phyloP scores from a whole-genome alignment of 2,329 filamentous ascomycete genomes.

The Gremmenia infestans region DNA sequence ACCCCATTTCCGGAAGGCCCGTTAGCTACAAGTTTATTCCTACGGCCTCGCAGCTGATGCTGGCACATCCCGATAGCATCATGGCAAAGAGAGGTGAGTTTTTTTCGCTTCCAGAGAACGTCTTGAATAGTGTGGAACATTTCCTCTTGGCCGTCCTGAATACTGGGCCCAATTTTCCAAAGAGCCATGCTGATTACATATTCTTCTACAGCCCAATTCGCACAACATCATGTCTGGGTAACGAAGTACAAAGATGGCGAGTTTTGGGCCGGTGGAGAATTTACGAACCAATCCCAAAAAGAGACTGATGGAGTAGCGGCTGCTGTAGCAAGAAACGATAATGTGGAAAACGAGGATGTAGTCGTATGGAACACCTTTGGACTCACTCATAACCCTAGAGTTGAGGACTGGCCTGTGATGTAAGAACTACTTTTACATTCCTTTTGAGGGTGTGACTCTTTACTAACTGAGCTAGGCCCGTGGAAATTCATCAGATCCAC shows the following conservation, averaged over 20 bases:
- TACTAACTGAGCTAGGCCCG: constrained; percentile 40
- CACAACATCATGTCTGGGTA: constrained; percentile 75
- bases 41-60: constrained; percentile 67
- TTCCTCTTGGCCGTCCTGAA: too few relatives aligned
- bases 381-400: constrained; percentile 77
- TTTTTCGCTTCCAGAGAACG: constrained; percentile 37
- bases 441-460: too few relatives aligned
- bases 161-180: too few relatives aligned
- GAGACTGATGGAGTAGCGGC: constrained; percentile 45
- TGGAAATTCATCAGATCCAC: constrained; percentile 74
- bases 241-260: constrained; percentile 66
- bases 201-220: too few relatives aligned
- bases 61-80: constrained; percentile 73
- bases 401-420: constrained; percentile 90
- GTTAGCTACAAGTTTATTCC: constrained; percentile 84
- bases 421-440: background rate
- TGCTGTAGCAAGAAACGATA: constrained; percentile 74
- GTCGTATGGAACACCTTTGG: constrained; percentile 93
- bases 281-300: constrained; percentile 29
- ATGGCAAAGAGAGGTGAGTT: constrained; percentile 91
- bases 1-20: constrained; percentile 78
- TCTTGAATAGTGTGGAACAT: too few relatives aligned
- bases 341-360: constrained; percentile 81
- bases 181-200: too few relatives aligned
- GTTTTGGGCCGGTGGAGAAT: constrained; percentile 31